Percentiles rank a stretch among this genome's conserved stretches.
These are phyloP conservation scores for Macadamia integrifolia DNA, from an alignment of 164 flowering plant genomes.

Conservation along the genomic window DNA sequence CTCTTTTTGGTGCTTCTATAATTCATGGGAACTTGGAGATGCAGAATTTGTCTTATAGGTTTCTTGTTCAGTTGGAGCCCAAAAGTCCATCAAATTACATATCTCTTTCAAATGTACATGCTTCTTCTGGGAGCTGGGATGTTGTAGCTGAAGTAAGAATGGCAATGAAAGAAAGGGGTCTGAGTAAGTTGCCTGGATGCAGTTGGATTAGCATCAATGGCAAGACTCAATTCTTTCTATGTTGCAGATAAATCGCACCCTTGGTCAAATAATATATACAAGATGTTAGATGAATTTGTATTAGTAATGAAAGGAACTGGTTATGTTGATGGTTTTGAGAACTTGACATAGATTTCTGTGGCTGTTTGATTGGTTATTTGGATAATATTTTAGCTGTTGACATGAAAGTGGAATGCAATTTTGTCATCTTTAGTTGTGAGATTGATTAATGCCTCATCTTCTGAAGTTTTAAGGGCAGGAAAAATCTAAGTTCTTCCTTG, in stretches of 20 bases:
- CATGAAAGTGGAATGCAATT: too few species aligned
- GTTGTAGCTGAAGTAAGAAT: constrained; percentile 51
- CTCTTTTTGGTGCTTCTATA: constrained; percentile 47
- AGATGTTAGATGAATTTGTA: constrained; percentile 38
- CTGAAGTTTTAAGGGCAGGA: too few species aligned
- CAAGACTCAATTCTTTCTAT: constrained; percentile 40
- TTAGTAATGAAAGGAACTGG: constrained; percentile 31
- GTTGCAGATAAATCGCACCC: constrained; percentile 62
- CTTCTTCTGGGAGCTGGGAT: constrained; percentile 62
- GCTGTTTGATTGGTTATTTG: neutral
- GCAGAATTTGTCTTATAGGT: constrained; percentile 45
- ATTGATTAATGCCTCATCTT: too few species aligned
- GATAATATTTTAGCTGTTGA: too few species aligned
- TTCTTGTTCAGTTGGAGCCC: constrained; percentile 57
- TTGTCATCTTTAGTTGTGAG: too few species aligned
- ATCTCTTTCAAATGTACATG: constrained; percentile 55
- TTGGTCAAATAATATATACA: constrained; percentile 30
- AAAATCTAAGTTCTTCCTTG: too few species aligned
- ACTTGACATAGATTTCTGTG: neutral
- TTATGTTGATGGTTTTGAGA: constrained; percentile 13
- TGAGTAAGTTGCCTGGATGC: constrained; percentile 63
- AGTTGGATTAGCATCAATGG: constrained; percentile 64
- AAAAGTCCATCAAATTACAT: constrained; percentile 61
- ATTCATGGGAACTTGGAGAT: constrained; percentile 46
- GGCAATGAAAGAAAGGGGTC: constrained; percentile 47